Evolutionary conservation across 2,329 filamentous ascomycete species (phyloP).

Genomic region (Cladosporium sp.): DNA sequence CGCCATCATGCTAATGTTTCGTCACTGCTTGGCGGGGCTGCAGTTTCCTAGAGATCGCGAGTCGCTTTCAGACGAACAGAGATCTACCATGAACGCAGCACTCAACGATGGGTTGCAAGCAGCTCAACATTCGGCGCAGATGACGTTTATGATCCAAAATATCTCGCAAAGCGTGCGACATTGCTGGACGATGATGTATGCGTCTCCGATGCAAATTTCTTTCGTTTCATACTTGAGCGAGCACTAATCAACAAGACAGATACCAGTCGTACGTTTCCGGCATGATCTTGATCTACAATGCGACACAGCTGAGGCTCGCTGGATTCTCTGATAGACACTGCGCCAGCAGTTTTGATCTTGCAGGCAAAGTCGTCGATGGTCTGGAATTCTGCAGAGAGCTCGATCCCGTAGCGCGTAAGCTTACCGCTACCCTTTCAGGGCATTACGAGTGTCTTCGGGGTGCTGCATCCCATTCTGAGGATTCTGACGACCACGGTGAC

Average conservation of each 20-base stretch:
- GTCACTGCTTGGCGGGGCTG: background rate
- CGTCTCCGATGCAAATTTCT: background rate
- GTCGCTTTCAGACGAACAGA: background rate
- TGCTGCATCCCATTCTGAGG: background rate
- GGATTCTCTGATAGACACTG: background rate
- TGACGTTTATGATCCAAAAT: background rate
- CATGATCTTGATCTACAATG: constrained; percentile 2
- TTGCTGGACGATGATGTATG: constrained; percentile 7
- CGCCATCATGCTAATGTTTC: constrained; percentile 4
- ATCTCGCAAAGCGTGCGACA: background rate
- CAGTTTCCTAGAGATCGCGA: background rate
- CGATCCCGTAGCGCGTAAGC: background rate
- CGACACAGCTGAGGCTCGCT: background rate
- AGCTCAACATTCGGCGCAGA: background rate
- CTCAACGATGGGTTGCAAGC: background rate
- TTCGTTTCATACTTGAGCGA: background rate
- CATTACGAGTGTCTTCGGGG: background rate
- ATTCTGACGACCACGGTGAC: background rate
- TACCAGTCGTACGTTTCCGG: constrained; percentile 10
- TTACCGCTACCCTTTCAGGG: background rate
- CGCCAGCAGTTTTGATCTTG: background rate
- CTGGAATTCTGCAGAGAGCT: background rate
- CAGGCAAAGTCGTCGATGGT: background rate
- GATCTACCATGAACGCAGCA: background rate
- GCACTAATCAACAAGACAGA: background rate